phyloP scores from a whole-genome alignment of 139 green algal species.

The Coelastrella sp. region DNA sequence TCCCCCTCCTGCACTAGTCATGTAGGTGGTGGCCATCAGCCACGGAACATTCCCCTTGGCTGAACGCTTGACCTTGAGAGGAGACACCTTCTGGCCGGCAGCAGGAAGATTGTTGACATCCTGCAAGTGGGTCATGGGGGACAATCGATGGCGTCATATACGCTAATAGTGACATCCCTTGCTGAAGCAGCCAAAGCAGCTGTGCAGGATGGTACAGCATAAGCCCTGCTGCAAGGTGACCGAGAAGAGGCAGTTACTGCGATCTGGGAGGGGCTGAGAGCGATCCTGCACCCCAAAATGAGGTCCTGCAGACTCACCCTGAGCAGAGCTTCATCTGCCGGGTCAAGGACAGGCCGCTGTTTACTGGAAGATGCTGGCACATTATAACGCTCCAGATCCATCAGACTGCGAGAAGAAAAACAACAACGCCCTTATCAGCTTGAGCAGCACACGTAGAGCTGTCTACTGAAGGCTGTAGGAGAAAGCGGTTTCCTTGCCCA shows the following conservation, averaged over 20 bases:
- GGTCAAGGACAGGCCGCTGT: background rate
- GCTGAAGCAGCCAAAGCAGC: too few relatives aligned
- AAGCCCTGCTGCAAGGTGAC: too few relatives aligned
- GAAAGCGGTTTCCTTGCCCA: too few relatives aligned
- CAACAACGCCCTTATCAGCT: background rate
- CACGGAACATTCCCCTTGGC: constrained; percentile 60
- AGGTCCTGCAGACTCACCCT: constrained; percentile 33
- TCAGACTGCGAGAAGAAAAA: constrained; percentile 6
- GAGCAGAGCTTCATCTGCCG: constrained; percentile 24
- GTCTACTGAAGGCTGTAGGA: background rate
- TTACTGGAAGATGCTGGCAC: background rate
- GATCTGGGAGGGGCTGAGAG: too few relatives aligned
- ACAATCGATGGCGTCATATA: too few relatives aligned
- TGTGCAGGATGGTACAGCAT: too few relatives aligned
- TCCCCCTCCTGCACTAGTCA: constrained; percentile 50
- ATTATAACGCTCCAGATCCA: constrained; percentile 48
- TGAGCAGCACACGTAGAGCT: background rate
- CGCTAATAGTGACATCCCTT: too few relatives aligned
- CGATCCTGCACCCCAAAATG: too few relatives aligned
- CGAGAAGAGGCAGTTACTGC: too few relatives aligned
- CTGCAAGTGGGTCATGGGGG: background rate
- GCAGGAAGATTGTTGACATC: constrained; percentile 14
- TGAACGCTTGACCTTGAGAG: constrained; percentile 23
- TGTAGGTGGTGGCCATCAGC: constrained; percentile 81
- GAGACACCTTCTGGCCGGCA: constrained; percentile 8